These are phyloP conservation scores for Parafenestella ontariensis DNA, from an alignment of 2,329 filamentous ascomycete species.

Conservation along the genomic window DNA sequence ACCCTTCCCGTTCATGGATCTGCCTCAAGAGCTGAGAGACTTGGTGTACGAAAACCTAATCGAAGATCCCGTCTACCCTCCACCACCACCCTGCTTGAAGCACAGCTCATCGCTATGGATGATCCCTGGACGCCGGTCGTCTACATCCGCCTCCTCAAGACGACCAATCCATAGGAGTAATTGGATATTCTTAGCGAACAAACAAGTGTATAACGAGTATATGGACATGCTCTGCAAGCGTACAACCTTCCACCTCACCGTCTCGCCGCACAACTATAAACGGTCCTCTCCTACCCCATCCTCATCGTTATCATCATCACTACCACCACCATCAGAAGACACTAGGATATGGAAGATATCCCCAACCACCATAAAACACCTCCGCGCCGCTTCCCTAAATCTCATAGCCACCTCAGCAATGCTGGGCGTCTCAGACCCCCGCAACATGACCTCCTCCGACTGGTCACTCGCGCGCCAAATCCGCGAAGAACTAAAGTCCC, in stretches of 20 bases:
- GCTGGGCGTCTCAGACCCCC: constrained; percentile 46
- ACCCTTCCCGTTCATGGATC: constrained; percentile 38
- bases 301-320: neutral
- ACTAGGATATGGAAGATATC: constrained; percentile 39
- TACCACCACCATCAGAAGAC: constrained; percentile 1
- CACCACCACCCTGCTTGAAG: constrained; percentile 17
- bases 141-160: neutral
- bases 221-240: constrained; percentile 44
- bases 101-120: constrained; percentile 28
- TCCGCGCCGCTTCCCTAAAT: constrained; percentile 38
- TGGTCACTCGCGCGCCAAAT: constrained; percentile 42
- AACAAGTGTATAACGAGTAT: constrained; percentile 45
- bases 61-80: constrained; percentile 40
- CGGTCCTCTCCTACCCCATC: neutral
- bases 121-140: constrained; percentile 12
- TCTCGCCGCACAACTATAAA: constrained; percentile 41
- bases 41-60: constrained; percentile 43
- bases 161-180: constrained; percentile 16
- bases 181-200: constrained; percentile 41
- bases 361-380: constrained; percentile 21
- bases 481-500: constrained; percentile 28
- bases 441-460: constrained; percentile 38
- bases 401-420: constrained; percentile 45
- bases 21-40: constrained; percentile 43
- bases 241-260: constrained; percentile 38